Base-by-base conservation (phyloP, 306 rosid species). In the Luffa aegyptiaca region DNA sequence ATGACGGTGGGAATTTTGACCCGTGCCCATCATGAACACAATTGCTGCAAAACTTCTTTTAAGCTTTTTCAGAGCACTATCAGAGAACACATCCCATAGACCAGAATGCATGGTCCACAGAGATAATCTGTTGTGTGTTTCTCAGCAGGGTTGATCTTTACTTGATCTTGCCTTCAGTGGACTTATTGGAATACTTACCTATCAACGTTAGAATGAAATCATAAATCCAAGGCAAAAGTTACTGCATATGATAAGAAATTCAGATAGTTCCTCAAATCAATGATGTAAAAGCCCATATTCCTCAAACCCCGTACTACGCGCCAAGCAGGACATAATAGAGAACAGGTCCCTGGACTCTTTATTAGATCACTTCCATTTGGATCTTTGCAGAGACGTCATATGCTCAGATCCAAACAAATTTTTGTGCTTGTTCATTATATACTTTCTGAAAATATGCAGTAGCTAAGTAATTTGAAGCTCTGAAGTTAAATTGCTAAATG, bases 81-180 rank as follows among this genome's bases (percentile, higher is more conserved):
- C 37, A 70, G 33, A 70, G 53, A 69, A 69, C 41, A 65, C 75
- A 69, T 6, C 56, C n/a, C 56, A 21, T 45, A 20, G 56, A 70
- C 53, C 75, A 70, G 55, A 42, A n/a, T 69, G 9, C 75, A 42
- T 44, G 53, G 75, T n/a, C 75, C 75, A 69, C 75, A 42, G 75
- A 41, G 14, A 44, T 10, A 42, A 42, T 18, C 55, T 20, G 36
- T 44, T 45, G 39, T 33, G 41, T 26, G 44, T 45, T 44, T 70
- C 52, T 70, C 37, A 44, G 35, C 36, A 1, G 75, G 37, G 36
- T 70, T 44, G 76, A 69, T 69, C 35, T 42, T 44, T n/a, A 42
- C 52, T 69, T 69, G 73, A 17, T 41, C 52, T 10, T 42, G 36
- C 53, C 55, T 70, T 41, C 75, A 41, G 35, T 68, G 51, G 35